Evolutionary conservation across 2,329 filamentous ascomycete genomes (phyloP), one percentile per base, ranked within the genome.

Genomic region (Trichoderma brevicompactum): DNA sequence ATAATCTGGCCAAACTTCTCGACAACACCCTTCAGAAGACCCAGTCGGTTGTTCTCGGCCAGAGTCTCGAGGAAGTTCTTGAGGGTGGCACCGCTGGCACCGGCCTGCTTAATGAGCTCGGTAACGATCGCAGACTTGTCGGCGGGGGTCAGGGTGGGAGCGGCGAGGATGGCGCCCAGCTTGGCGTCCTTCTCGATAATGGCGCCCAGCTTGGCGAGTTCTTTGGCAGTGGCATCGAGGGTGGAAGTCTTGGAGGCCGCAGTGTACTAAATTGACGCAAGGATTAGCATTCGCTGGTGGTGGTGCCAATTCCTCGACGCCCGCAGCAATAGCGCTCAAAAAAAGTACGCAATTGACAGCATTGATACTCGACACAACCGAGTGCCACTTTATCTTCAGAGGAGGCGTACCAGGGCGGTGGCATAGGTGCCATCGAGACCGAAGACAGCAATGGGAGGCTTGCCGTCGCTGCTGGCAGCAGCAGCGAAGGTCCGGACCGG

Each of bases 341-440:
- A 32, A 43, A 49, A 49, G 17, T 15, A 32, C 15, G 17, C 59
- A 63, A 63, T 63, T 63, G 59, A 17, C 48, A 12, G 7, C 17
- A 17, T 19, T 23, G 40, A 2, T 28, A 46, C 7, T 17, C 6
- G n/a, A 23, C 2, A 38, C 2, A 15, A 13, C n/a, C 19, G 6
- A 13, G 3, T 15, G 41, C 38, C 2, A n/a, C 1, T 5, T 23
- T 17, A 59, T 52, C 66, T 54, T 62, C 32, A 32, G 44, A 52
- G 23, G 52, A 58, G 66, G 72, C 92, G 80, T 94, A 99, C 95
- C 89, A 99, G 87, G 84, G 95, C 95, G 83, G 90, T 93, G 79
- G 95, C 95, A 84, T 99, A 99, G 79, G 94, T 98, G 81, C 95
- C 95, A 82, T 98, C 95, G 77, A 99, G 84, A 74, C 95, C 95